Base-by-base conservation (phyloP, 1,284 basidiomycete species). In the Moniliophthora roreri region DNA sequence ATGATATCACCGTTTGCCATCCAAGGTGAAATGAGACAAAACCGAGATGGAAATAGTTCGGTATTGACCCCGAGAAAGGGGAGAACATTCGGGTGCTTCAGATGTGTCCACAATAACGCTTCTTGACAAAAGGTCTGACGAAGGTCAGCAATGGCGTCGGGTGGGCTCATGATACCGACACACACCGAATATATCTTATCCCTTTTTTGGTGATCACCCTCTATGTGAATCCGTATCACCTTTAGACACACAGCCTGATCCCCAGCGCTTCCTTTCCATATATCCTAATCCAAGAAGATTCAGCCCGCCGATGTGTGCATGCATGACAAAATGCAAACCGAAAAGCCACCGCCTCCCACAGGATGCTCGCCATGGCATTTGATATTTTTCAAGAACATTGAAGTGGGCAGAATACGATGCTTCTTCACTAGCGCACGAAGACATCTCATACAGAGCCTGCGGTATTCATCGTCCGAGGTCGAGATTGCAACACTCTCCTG, bases 1-100 rank as follows among this genome's bases (percentile, higher is more conserved):
- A 55, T 50, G 9, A 55, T 51, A 26, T 55, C 50, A 2, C 54
- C 51, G 35, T 58, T 48, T 15, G 35, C 34, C 53, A 58, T 55
- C 53, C 53, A 58, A 4, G 57, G 57, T 10, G 57, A 55, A 20
- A 58, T 36, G 9, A 58, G 44, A 39, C 57, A 55, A 39, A 51
- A 53, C 4, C 48, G 48, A 2, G 51, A 48, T 16, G 26, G 38
- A 26, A 55, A 55, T 3, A 54, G n/a, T 8, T 44, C 49, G 13
- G 44, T 42, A 23, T 52, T 58, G 15, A 58, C 51, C 4, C 57
- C 57, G 5, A 58, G 48, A 28, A 58, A 50, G 10, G 57, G 57
- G 16, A 58, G 40, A 1, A 58, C 40, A 28, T 58, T 55, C 1
- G 50, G 48, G 39, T 58, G 57, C n/a, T 47, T 34, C 5, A 58